Base-by-base conservation (phyloP, 83 land plant species). In the Thuja plicata region DNA sequence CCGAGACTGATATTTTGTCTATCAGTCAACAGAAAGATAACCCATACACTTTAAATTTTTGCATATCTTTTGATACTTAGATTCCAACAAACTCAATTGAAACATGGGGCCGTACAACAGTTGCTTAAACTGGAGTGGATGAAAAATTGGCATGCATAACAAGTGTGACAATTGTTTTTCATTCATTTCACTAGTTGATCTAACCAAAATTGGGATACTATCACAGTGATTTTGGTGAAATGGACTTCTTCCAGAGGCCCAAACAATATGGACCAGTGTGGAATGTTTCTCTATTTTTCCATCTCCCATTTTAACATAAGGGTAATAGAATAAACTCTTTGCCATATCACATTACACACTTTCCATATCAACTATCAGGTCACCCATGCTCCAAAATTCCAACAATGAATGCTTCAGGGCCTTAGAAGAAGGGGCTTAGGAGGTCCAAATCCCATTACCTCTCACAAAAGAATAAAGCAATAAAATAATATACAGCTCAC, bases 401-500 rank as follows among this genome's bases (percentile, higher is more conserved):
- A 50, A 50, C 19, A 84, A 32, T 30, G 19, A 84, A 30, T 30
- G 35, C 35, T 48, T 50, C 2, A 15, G 86, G 46, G 60, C 8
- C 35, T 50, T 84, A 48, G 35, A 84, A 43, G 43, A 41, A 48
- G 35, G 60, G 60, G 52, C 86, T 84, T 50, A 34, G 6, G 50
- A 82, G 52, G 16, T 84, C 60, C 60, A 46, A 84, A 84, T 84
- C 21, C 15, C 38, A 21, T 30, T 55, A 48, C 57, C 86, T 84
- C 86, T 48, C 86, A 46, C 86, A 82, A 82, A 84, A 84, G 86
- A 84, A 84, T 84, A 84, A 84, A 84, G 54, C 86, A 84, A 84
- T 84, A 30, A 48, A 84, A 84, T 84, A 84, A 46, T 84, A 84
- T 84, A 84, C 57, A 84, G 32, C 41, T 46, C 48, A 46, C 52